A percentile compares a stretch with the other conserved stretches of the same genome.
Evolutionary conservation across 768 basidiomycete genomes (phyloP).

Genomic region (Auriscalpium orientale): DNA sequence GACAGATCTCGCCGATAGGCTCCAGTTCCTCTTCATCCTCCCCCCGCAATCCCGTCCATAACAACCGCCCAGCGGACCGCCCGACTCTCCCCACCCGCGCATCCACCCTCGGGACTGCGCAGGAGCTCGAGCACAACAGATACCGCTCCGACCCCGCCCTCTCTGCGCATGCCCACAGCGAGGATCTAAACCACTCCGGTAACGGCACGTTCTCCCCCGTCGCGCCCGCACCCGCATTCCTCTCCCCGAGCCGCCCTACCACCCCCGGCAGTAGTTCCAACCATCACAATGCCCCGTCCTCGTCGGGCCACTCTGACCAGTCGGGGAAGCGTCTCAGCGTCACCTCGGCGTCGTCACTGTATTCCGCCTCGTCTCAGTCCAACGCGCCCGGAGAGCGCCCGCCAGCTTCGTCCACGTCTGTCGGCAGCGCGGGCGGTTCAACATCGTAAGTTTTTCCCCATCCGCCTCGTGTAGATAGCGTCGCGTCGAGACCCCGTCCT

Average conservation of each 20-base stretch:
- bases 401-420: constrained; percentile 45
- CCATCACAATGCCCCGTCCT: constrained; percentile 41
- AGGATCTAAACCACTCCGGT: constrained; percentile 42
- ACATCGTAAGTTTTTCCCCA: constrained; percentile 7
- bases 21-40: constrained; percentile 6
- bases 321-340: constrained; percentile 37
- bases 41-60: not conserved
- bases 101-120: constrained; percentile 49
- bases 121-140: constrained; percentile 47
- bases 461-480: not conserved
- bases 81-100: constrained; percentile 53
- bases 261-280: constrained; percentile 43
- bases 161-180: constrained; percentile 18
- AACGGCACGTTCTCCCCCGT: constrained; percentile 38
- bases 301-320: constrained; percentile 46
- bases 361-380: constrained; percentile 50
- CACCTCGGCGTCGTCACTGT: constrained; percentile 44
- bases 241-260: constrained; percentile 49
- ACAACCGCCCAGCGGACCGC: constrained; percentile 33
- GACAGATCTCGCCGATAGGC: constrained; percentile 1
- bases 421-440: constrained; percentile 43
- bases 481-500: not conserved
- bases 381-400: constrained; percentile 31
- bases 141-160: constrained; percentile 9
- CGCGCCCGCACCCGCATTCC: constrained; percentile 29